Percentiles rank a stretch among this genome's conserved stretches.
These are phyloP conservation scores for Sarocladium brachiariae DNA, from an alignment of 2,329 filamentous ascomycete genomes.

Conservation along the genomic window DNA sequence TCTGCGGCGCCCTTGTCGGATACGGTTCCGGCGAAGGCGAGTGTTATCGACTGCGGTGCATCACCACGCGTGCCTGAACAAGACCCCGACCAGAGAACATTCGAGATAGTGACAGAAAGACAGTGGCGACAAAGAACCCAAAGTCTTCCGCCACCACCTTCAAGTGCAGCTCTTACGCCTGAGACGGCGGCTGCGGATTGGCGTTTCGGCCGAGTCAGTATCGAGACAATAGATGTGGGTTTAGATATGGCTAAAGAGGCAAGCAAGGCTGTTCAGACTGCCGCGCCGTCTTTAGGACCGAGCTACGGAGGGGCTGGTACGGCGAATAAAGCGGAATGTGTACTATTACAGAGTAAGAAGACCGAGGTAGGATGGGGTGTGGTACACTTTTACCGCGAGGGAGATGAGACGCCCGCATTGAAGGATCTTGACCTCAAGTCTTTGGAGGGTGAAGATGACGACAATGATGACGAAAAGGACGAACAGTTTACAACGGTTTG, in stretches of 20 bases:
- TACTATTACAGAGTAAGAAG: conserved; percentile 62
- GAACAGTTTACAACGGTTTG: conserved; percentile 81
- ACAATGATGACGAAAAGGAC: conserved; percentile 43
- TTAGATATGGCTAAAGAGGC: conserved; percentile 27
- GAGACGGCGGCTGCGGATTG: conserved; percentile 58
- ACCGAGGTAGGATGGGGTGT: conserved; percentile 86
- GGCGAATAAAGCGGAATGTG: conserved; percentile 75
- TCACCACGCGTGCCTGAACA: conserved; percentile 25
- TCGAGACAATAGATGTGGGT: conserved; percentile 72
- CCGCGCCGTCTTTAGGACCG: conserved; percentile 46
- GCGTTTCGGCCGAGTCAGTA: conserved; percentile 70
- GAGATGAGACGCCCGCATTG: conserved; percentile 55
- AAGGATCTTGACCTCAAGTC: conserved; percentile 33
- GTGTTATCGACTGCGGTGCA: conserved; percentile 46
- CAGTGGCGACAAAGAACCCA: conserved; percentile 33
- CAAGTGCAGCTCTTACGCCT: conserved; percentile 38
- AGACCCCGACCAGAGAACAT: conserved; percentile 25
- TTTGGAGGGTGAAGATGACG: conserved; percentile 15
- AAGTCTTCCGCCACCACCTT: conserved; percentile 36
- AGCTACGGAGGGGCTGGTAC: conserved; percentile 55
- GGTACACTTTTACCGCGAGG: conserved; percentile 88
- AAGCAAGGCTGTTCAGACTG: conserved; percentile 36
- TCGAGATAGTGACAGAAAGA: conserved; percentile 21
- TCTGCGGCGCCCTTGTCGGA: not conserved
- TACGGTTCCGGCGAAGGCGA: conserved; percentile 14